Percentiles rank a stretch among this genome's conserved stretches.
Evolutionary conservation across 1,139 yeast species (phyloP).

Genomic region (Blastobotrys raffinosifermentans): DNA sequence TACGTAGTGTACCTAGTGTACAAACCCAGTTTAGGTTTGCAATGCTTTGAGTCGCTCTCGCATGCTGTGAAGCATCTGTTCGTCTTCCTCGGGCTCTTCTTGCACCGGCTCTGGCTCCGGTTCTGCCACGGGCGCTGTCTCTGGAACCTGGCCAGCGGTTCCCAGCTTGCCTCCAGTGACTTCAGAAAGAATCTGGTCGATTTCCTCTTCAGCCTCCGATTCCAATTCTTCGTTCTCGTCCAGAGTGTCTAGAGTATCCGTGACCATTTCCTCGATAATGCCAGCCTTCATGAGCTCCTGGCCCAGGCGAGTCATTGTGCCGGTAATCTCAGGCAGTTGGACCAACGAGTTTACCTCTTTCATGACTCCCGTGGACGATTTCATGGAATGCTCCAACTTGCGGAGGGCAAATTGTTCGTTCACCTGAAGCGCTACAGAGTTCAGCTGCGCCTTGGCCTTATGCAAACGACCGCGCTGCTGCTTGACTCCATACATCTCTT

Average conservation of each 20-base stretch:
- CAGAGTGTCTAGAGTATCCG: slow-evolving; percentile 73
- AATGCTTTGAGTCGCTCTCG: slow-evolving; percentile 80
- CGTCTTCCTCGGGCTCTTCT: slow-evolving; percentile 43
- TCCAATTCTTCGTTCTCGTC: slow-evolving; percentile 63
- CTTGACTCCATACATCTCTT: slow-evolving; percentile 69
- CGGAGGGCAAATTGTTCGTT: slow-evolving; percentile 89
- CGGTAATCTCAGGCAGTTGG: slow-evolving; percentile 70
- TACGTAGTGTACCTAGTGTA: too few relatives aligned
- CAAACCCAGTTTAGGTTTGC: too few relatives aligned
- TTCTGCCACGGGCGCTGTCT: slow-evolving; percentile 39
- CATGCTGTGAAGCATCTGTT: slow-evolving; percentile 75
- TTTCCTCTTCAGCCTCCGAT: slow-evolving; percentile 66
- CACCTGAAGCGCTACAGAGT: slow-evolving; percentile 79
- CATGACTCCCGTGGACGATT: slow-evolving; percentile 76
- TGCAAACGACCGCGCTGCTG: slow-evolving; percentile 71
- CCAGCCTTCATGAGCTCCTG: slow-evolving; percentile 87
- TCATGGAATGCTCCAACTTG: slow-evolving; percentile 77
- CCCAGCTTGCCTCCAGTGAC: slow-evolving; percentile 39
- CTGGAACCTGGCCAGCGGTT: slow-evolving; percentile 38
- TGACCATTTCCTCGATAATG: slow-evolving; percentile 91
- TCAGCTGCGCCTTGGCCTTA: slow-evolving; percentile 78
- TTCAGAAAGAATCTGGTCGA: slow-evolving; percentile 49
- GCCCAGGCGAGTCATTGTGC: slow-evolving; percentile 81
- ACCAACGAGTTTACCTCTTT: slow-evolving; percentile 79
- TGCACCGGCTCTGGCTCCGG: slow-evolving; percentile 44